A percentile compares a stretch with the other conserved stretches of the same genome.
Evolutionary conservation across 2,329 filamentous ascomycete species (phyloP).

Genomic region (Penicillium sp.): DNA sequence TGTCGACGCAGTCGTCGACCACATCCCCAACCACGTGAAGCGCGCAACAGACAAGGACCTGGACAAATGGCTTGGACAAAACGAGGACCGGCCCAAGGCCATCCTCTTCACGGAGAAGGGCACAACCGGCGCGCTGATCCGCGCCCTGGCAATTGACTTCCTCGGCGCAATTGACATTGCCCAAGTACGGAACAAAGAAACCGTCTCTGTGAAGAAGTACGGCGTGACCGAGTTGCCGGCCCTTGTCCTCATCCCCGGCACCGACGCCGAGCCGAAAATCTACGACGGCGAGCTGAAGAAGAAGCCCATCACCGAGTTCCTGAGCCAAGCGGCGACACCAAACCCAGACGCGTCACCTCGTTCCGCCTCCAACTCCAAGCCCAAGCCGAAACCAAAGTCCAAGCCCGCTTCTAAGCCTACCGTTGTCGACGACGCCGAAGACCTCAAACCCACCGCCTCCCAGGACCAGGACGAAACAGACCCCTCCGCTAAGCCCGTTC

Average conservation of each 20-base stretch:
- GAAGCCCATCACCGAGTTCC: constrained; percentile 74
- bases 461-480: constrained; percentile 34
- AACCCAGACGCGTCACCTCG: constrained; percentile 66
- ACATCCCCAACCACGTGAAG: constrained; percentile 90
- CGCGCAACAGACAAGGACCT: constrained; percentile 76
- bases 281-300: constrained; percentile 88
- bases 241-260: constrained; percentile 74
- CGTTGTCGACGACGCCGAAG: constrained; percentile 43
- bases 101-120: constrained; percentile 94
- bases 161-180: constrained; percentile 74
- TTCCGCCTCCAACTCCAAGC: constrained; percentile 35
- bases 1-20: constrained; percentile 77
- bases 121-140: constrained; percentile 76
- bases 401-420: constrained; percentile 50
- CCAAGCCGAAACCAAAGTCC: constrained; percentile 44
- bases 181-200: constrained; percentile 81
- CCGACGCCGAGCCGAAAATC: constrained; percentile 64
- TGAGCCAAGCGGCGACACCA: constrained; percentile 73
- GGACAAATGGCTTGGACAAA: constrained; percentile 68
- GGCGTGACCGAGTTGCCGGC: constrained; percentile 76
- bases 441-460: constrained; percentile 52
- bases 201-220: constrained; percentile 68
- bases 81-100: constrained; percentile 73
- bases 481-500: constrained; percentile 37
- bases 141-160: constrained; percentile 87